Evolutionary conservation across 768 basidiomycete genomes (phyloP).

Genomic region (Rhodocollybia butyracea): DNA sequence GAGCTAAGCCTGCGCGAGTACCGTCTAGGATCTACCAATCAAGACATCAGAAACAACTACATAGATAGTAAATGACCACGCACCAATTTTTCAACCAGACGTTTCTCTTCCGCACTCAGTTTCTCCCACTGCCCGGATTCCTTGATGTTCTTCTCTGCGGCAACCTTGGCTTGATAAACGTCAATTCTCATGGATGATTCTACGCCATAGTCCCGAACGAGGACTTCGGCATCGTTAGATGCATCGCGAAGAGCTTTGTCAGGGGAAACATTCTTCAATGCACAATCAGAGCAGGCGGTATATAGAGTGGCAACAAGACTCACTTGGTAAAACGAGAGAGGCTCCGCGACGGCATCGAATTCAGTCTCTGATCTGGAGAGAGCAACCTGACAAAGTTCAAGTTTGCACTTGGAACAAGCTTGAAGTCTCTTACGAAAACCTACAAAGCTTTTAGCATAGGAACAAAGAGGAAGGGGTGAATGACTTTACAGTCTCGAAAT

Average conservation of each 20-base stretch:
- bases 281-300: not conserved
- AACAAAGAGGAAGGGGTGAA: not conserved
- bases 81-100: constrained; percentile 79
- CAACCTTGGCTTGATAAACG: constrained; percentile 68
- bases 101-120: constrained; percentile 62
- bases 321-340: constrained; percentile 68
- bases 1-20: constrained; percentile 71
- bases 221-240: constrained; percentile 69
- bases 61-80: constrained; percentile 2
- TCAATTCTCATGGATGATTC: constrained; percentile 82
- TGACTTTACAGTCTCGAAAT: constrained; percentile 56
- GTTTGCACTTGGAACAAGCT: constrained; percentile 14
- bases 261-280: constrained; percentile 57
- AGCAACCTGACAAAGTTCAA: constrained; percentile 36
- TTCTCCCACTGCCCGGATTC: constrained; percentile 57
- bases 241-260: constrained; percentile 78
- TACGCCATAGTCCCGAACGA: constrained; percentile 66
- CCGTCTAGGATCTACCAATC: constrained; percentile 62
- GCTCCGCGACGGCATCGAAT: constrained; percentile 49
- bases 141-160: constrained; percentile 67
- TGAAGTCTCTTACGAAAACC: constrained; percentile 62
- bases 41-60: not conserved
- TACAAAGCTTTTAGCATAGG: constrained; percentile 22
- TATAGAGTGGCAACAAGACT: not conserved
- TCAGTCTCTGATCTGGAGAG: constrained; percentile 61